These are phyloP conservation scores for Dactylellina drechsleri DNA, from an alignment of 2,329 filamentous ascomycete species.

Conservation along the genomic window DNA sequence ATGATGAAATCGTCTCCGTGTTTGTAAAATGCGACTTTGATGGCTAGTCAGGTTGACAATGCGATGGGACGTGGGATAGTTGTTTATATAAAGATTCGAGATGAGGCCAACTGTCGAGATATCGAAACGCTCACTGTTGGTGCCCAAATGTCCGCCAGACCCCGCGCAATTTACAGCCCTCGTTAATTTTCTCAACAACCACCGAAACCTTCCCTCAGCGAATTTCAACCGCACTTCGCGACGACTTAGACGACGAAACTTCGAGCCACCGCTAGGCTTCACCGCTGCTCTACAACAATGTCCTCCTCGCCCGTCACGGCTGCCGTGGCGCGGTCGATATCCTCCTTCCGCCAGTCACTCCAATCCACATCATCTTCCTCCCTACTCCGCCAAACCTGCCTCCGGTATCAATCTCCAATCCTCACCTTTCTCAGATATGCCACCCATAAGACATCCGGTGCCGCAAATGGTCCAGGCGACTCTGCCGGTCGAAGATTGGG, in stretches of 20 bases:
- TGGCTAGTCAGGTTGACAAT: too few species aligned
- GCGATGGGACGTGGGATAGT: too few species aligned
- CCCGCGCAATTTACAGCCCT: constrained; percentile 23
- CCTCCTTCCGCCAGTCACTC: constrained; percentile 30
- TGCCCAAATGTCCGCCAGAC: constrained; percentile 3
- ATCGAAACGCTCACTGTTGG: constrained; percentile 1
- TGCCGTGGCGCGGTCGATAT: constrained; percentile 45
- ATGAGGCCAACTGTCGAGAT: constrained; percentile 45
- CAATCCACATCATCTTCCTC: constrained; percentile 24
- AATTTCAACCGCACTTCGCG: constrained; percentile 8
- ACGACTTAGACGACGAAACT: not conserved
- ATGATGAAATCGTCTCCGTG: too few species aligned
- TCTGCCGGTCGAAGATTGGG: constrained; percentile 86
- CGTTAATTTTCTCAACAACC: constrained; percentile 3
- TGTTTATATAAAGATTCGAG: not conserved
- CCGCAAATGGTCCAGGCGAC: constrained; percentile 76
- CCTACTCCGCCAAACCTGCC: constrained; percentile 22
- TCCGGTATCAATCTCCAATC: constrained; percentile 37
- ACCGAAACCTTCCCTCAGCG: constrained; percentile 36
- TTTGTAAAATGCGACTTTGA: too few species aligned
- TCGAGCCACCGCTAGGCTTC: not conserved
- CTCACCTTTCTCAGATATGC: constrained; percentile 69
- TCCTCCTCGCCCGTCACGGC: constrained; percentile 33
- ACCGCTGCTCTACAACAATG: not conserved
- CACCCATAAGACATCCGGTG: constrained; percentile 73